phyloP scores from a whole-genome alignment of 164 flowering plant genomes.

The Akebia trifoliata region DNA sequence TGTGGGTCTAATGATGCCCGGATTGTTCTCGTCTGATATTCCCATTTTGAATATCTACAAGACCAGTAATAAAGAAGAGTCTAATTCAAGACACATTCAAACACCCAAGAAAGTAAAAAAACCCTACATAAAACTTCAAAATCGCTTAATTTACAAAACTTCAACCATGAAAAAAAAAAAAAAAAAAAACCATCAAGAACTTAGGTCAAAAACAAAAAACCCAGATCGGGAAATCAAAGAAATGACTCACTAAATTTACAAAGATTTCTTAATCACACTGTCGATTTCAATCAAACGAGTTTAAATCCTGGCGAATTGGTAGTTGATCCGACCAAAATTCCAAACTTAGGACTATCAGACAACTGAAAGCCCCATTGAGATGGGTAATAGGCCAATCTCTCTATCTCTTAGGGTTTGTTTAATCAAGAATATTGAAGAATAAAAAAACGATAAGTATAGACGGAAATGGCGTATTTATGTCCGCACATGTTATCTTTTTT shows the following conservation, averaged over 20 bases:
- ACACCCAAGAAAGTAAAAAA: conserved; percentile 3
- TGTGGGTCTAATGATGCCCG: conserved; percentile 30
- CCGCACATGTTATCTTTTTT: conserved; percentile 29
- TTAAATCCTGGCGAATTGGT: conserved; percentile 3
- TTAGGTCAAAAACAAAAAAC: background rate
- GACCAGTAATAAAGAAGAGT: background rate
- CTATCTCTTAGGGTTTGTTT: conserved; percentile 7
- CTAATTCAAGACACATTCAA: background rate
- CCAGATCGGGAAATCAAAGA: background rate
- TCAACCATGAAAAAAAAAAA: background rate
- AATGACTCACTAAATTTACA: conserved; percentile 8
- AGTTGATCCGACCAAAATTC: conserved; percentile 4
- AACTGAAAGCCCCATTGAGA: conserved; percentile 18
- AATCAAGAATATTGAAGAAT: background rate
- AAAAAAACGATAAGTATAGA: conserved; percentile 15
- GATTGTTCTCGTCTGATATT: conserved; percentile 66
- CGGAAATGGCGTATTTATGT: conserved; percentile 50
- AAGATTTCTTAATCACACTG: background rate
- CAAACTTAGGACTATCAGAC: conserved; percentile 15
- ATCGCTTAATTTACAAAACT: background rate
- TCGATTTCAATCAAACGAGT: background rate
- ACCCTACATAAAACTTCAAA: background rate
- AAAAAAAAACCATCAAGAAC: conserved; percentile 3
- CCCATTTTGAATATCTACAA: conserved; percentile 37
- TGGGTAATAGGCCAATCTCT: conserved; percentile 7